Percentiles rank a stretch among this genome's conserved stretches.
phyloP scores from a whole-genome alignment of 148 eudicot species.

The Silene uniflora region DNA sequence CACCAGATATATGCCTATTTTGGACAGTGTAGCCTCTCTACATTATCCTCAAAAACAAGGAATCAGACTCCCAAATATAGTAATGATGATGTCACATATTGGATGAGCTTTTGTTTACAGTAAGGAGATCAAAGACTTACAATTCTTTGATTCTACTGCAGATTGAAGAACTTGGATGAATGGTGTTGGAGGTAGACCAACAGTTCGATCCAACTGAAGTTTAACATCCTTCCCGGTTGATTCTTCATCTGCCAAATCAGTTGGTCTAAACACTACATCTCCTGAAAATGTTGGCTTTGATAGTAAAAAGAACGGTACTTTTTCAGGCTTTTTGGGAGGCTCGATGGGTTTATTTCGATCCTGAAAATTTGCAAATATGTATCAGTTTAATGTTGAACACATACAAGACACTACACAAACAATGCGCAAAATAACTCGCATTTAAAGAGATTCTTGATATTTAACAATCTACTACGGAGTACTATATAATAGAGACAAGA shows the following conservation, averaged over 20 bases:
- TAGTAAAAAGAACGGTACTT: constrained; percentile 93
- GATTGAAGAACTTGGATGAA: constrained; percentile 63
- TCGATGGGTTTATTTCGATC: constrained; percentile 91
- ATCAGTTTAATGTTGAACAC: neutral
- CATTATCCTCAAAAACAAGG: neutral
- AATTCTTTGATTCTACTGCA: constrained; percentile 52
- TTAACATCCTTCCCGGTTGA: constrained; percentile 28
- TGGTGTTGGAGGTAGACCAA: constrained; percentile 41
- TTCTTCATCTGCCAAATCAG: constrained; percentile 45
- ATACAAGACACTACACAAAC: neutral
- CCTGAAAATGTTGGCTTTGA: constrained; percentile 86
- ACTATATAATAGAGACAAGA: constrained; percentile 15
- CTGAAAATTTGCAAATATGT: constrained; percentile 33
- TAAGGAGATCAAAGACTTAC: constrained; percentile 38
- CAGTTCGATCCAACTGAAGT: constrained; percentile 16
- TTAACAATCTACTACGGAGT: neutral
- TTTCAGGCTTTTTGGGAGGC: constrained; percentile 93
- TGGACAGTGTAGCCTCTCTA: too few relatives aligned
- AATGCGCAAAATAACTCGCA: neutral
- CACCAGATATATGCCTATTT: too few relatives aligned
- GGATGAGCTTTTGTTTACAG: neutral
- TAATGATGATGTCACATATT: neutral
- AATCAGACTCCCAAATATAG: neutral
- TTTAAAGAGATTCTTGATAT: neutral
- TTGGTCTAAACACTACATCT: constrained; percentile 59